Evolutionary conservation across 441 rosid species (phyloP).

Genomic region (Populus hybrid): DNA sequence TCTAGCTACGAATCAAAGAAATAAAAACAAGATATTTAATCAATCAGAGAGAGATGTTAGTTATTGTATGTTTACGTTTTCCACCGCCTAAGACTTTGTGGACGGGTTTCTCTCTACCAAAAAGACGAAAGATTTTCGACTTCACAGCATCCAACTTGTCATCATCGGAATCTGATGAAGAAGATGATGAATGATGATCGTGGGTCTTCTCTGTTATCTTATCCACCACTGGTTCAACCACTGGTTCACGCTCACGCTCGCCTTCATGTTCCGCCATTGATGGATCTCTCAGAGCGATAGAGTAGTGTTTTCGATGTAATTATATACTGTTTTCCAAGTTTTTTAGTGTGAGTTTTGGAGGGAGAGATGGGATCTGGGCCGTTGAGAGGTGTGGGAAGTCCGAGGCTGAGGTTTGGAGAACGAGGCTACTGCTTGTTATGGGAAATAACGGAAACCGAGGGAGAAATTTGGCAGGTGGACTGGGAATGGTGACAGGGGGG

Average conservation of each 20-base stretch:
- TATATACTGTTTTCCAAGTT: background rate
- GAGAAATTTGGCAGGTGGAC: background rate
- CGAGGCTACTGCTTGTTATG: constrained; percentile 2
- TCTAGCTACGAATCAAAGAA: background rate
- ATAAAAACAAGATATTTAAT: background rate
- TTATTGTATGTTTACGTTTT: constrained; percentile 42
- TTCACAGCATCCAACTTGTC: constrained; percentile 55
- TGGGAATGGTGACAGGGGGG: background rate
- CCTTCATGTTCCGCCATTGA: constrained; percentile 55
- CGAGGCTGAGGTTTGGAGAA: constrained; percentile 14
- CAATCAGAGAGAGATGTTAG: background rate
- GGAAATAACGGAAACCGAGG: background rate
- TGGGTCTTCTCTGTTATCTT: constrained; percentile 71
- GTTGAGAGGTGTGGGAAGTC: constrained; percentile 17
- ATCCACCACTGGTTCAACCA: constrained; percentile 48
- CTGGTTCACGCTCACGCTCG: constrained; percentile 40
- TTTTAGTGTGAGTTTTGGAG: background rate
- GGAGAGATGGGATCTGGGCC: constrained; percentile 19
- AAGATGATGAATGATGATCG: constrained; percentile 34
- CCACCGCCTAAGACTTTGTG: constrained; percentile 90
- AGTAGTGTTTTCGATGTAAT: background rate
- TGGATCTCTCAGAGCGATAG: constrained; percentile 2
- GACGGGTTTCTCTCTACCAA: constrained; percentile 83
- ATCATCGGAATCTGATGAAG: constrained; percentile 72
- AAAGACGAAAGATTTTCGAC: constrained; percentile 61